These are phyloP conservation scores for Ilyonectria destructans DNA, from an alignment of 2,329 filamentous ascomycete genomes.

Conservation along the genomic window DNA sequence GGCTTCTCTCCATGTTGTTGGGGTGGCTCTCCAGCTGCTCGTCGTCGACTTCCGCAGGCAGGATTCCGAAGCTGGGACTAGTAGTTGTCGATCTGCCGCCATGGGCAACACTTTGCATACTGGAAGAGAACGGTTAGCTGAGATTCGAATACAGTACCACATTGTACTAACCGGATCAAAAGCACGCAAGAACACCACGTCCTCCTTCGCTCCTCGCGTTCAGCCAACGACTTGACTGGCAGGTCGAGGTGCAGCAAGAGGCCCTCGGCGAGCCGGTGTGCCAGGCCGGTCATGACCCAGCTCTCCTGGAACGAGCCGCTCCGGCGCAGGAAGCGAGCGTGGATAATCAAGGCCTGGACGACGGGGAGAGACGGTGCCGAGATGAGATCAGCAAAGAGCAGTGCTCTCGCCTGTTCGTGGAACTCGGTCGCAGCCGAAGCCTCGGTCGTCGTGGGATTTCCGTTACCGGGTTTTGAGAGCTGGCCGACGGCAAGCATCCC, in stretches of 20 bases:
- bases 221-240: constrained; percentile 41
- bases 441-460: constrained; percentile 28
- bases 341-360: constrained; percentile 47
- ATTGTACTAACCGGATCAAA: constrained; percentile 34
- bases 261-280: constrained; percentile 46
- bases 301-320: constrained; percentile 40
- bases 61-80: constrained; percentile 34
- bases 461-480: constrained; percentile 31
- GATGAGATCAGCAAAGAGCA: constrained; percentile 44
- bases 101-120: constrained; percentile 40
- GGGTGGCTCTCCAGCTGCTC: constrained; percentile 40
- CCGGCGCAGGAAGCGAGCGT: constrained; percentile 44
- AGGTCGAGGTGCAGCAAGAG: constrained; percentile 44
- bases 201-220: constrained; percentile 45
- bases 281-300: constrained; percentile 46
- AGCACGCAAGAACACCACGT: constrained; percentile 48
- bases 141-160: not conserved
- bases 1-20: constrained; percentile 24
- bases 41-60: constrained; percentile 46
- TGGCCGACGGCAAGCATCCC: constrained; percentile 49
- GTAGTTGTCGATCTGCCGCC: constrained; percentile 24
- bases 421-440: constrained; percentile 41
- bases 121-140: constrained; percentile 11
- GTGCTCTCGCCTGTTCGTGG: constrained; percentile 44
- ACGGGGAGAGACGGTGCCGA: constrained; percentile 42